These are phyloP conservation scores for Postia placenta DNA, from an alignment of 768 basidiomycete species.

Conservation along the genomic window DNA sequence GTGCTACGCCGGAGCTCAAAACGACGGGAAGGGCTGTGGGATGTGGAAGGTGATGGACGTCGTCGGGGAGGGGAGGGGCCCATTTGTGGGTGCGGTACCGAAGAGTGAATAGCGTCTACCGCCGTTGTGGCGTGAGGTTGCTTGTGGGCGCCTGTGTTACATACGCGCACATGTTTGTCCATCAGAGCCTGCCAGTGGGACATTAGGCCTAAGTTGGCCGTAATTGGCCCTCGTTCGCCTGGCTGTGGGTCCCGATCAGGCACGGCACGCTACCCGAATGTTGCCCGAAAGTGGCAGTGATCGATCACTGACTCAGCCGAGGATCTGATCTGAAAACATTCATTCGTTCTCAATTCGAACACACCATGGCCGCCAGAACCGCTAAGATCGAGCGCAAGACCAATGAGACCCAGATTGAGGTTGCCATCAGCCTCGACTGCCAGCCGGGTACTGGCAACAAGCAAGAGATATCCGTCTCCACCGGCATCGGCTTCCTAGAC, in stretches of 20 bases:
- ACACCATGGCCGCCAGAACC: slow-evolving; percentile 39
- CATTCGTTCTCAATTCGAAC: background rate
- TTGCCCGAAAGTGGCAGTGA: too few relatives aligned
- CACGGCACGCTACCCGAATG: too few relatives aligned
- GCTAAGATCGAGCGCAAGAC: slow-evolving; percentile 80
- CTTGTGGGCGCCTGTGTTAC: background rate
- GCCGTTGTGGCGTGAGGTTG: background rate
- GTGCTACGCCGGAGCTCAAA: slow-evolving; percentile 76
- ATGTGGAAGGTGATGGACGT: slow-evolving; percentile 74
- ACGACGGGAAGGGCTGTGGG: slow-evolving; percentile 76
- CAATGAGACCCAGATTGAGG: slow-evolving; percentile 86
- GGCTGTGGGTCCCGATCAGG: background rate
- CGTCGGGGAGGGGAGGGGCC: slow-evolving; percentile 58
- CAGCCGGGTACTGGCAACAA: slow-evolving; percentile 49
- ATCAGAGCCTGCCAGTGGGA: too few relatives aligned
- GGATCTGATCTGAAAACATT: background rate
- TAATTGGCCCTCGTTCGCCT: background rate
- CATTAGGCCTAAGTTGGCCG: too few relatives aligned
- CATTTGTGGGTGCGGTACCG: slow-evolving; percentile 23
- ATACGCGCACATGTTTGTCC: background rate
- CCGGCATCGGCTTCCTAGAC: slow-evolving; percentile 98
- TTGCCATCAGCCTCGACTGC: slow-evolving; percentile 78
- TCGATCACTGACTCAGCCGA: background rate
- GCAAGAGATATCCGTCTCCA: slow-evolving; percentile 81
- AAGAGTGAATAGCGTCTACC: slow-evolving; percentile 21